Evolutionary conservation across 2,329 filamentous ascomycete genomes (phyloP).

Genomic region (Exophiala mesophila): DNA sequence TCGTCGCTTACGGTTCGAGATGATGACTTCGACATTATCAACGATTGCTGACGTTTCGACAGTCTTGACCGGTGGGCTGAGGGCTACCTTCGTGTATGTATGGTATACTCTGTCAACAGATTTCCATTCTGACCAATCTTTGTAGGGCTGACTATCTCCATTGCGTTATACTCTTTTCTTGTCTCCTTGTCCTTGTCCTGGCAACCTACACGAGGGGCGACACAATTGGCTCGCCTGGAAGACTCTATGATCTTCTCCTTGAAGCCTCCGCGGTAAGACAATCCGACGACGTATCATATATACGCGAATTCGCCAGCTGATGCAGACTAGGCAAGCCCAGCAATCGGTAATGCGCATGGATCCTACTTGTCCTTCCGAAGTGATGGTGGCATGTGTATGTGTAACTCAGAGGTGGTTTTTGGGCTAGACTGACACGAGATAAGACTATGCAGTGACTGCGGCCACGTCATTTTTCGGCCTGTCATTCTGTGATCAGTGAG

Average conservation of each 20-base stretch:
- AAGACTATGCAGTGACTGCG: conserved; percentile 7
- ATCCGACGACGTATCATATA: background rate
- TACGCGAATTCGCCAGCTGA: background rate
- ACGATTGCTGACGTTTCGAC: no score
- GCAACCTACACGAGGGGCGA: conserved; percentile 73
- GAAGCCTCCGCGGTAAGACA: conserved; percentile 49
- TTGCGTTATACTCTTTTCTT: conserved; percentile 38
- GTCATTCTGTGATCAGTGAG: conserved; percentile 10
- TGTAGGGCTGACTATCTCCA: conserved; percentile 37
- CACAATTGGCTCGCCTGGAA: conserved; percentile 66
- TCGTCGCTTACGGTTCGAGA: conserved; percentile 66
- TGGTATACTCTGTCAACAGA: conserved; percentile 73
- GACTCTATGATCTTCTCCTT: conserved; percentile 71
- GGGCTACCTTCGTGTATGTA: conserved; percentile 74
- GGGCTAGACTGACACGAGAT: background rate
- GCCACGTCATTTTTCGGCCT: conserved; percentile 8
- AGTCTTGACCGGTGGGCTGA: conserved; percentile 52
- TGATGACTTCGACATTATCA: no score
- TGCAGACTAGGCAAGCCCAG: conserved; percentile 54
- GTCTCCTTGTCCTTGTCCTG: conserved; percentile 66
- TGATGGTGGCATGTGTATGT: conserved; percentile 48
- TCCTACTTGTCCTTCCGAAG: conserved; percentile 84
- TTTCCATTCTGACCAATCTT: conserved; percentile 59
- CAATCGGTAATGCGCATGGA: conserved; percentile 71
- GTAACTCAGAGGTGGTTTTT: background rate